Conservation (phyloP, 257 asterid species). For the Sherardia arvensis region DNA sequence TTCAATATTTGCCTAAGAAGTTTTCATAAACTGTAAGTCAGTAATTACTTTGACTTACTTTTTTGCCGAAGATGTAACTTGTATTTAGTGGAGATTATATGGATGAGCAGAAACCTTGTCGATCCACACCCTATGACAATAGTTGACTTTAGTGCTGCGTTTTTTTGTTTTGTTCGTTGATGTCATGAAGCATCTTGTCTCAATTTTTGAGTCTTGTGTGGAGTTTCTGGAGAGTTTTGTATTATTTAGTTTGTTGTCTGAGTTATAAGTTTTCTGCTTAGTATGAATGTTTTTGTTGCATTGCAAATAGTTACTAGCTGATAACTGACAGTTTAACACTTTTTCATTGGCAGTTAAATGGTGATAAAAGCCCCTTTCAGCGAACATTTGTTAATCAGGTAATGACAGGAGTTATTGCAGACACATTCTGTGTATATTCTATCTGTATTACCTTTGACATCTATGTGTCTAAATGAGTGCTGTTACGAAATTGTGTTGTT, state of each 20-base stretch:
- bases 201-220: background rate
- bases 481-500: background rate
- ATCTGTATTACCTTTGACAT: background rate
- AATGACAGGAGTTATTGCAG: slow-evolving; percentile 12
- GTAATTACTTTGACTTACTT: background rate
- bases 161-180: background rate
- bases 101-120: background rate
- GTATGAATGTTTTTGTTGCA: background rate
- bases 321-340: slow-evolving; percentile 17
- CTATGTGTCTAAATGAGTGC: background rate
- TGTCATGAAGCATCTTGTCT: background rate
- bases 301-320: slow-evolving; percentile 1
- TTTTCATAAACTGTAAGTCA: no score
- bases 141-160: background rate
- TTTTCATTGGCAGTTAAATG: slow-evolving; percentile 59
- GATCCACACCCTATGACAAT: background rate
- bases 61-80: background rate
- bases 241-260: background rate
- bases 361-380: slow-evolving; percentile 87
- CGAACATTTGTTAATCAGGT: slow-evolving; percentile 94
- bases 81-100: background rate
- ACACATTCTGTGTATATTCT: background rate
- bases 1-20: background rate
- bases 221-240: background rate
- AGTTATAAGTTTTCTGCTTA: background rate